Evolutionary conservation across 768 basidiomycete genomes (phyloP), one percentile per base, ranked within the genome.

Genomic region (Trichaptum fuscoviolaceum): DNA sequence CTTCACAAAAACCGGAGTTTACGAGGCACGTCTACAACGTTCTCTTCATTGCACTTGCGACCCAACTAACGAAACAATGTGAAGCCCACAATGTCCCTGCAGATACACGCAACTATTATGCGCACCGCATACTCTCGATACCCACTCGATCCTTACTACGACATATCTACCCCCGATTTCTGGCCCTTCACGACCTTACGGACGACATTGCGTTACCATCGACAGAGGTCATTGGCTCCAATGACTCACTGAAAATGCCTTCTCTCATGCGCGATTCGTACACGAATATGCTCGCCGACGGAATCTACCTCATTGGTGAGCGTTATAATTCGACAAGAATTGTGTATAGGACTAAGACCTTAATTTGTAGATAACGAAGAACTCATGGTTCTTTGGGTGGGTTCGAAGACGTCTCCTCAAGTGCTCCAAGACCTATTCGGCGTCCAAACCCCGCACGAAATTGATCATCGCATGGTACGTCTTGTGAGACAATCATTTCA

Each of bases 231-330:
- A 20, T 42, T 15, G 64, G 34, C 42, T 20, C 57, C 52, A 59
- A 23, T 20, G 64, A 18, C 26, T 15, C 27, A 24, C 12, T 93
- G 57, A 78, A 80, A 58, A 77, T 92, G 70, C 96, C 96, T 17
- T 82, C 86, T 12, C 83, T 87, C 64, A 95, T 95, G 89, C 84
- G 96, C 57, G 82, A 84, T 66, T 91, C 91, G 63, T 87, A 99
- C 77, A 80, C 82, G 58, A 93, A 89, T 70, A 98, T 99, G 97
- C 87, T 93, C 73, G 85, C 85, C 1, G 83, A 92, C 71, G 97
- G 97, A 0, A 80, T 97, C n/a, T 99, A 99, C 77, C 81, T 99
- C 59, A 88, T 96, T 68, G 92, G 96, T 95, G 70, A 63, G 84
- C 75, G 12, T 64, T 66, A 57, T 58, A 25, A 12, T 10, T 15